Conservation (phyloP, 345 rosid genomes). For the Bruguiera gymnorhiza region DNA sequence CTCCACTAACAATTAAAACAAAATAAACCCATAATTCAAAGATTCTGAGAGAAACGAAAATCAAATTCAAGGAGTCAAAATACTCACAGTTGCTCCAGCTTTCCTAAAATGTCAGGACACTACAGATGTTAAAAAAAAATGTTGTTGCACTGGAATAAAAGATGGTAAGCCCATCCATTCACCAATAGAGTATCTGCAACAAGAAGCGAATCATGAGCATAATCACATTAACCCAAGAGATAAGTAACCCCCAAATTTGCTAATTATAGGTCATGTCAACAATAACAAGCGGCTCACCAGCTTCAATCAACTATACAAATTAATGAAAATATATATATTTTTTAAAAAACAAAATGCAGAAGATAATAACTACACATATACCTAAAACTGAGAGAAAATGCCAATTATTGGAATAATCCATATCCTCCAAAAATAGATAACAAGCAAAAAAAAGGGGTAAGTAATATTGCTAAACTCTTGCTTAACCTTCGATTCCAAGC, state of each 20-base stretch:
- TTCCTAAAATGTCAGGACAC: conserved; percentile 32
- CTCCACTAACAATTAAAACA: conserved; percentile 24
- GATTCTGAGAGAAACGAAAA: conserved; percentile 21
- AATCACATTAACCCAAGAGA: conserved; percentile 50
- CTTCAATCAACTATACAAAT: conserved; percentile 29
- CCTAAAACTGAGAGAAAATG: conserved; percentile 1
- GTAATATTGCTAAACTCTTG: conserved; percentile 11
- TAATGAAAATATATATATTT: background rate
- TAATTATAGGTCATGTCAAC: conserved; percentile 35
- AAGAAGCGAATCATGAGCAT: conserved; percentile 42
- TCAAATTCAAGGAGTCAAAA: conserved; percentile 18
- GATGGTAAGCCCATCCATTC: conserved; percentile 23
- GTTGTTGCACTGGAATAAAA: conserved; percentile 39
- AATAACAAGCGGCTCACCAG: conserved; percentile 35
- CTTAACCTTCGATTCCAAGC: conserved; percentile 23
- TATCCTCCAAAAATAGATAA: conserved; percentile 9
- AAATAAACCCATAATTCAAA: conserved; percentile 23
- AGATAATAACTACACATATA: background rate
- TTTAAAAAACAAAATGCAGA: background rate
- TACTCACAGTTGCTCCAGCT: conserved; percentile 28
- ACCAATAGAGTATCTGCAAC: conserved; percentile 33
- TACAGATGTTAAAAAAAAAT: conserved; percentile 34
- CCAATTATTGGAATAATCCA: conserved; percentile 1
- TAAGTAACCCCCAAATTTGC: conserved; percentile 31
- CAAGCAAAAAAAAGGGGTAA: conserved; percentile 11